These are phyloP conservation scores for Coemansia aciculifera DNA, from an alignment of 192 early-diverging fungal genomes.

Conservation along the genomic window DNA sequence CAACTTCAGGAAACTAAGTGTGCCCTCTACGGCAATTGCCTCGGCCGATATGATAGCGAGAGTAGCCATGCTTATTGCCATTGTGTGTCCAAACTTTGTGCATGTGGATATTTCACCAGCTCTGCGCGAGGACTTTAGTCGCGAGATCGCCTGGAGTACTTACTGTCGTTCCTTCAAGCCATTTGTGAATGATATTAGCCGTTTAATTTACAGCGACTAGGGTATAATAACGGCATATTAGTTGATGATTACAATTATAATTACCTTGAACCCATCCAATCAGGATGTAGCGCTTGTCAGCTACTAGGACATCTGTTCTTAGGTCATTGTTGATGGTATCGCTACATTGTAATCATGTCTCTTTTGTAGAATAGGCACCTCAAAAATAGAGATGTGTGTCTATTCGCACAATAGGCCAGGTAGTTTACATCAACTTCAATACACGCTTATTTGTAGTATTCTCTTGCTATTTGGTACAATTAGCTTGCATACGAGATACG, in stretches of 20 bases:
- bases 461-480: not conserved
- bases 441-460: not conserved
- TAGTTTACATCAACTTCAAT: not conserved
- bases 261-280: not conserved
- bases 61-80: not conserved
- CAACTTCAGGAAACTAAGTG: not conserved
- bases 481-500: not conserved
- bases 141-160: too few relatives aligned
- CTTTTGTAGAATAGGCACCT: not conserved
- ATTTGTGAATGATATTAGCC: too few relatives aligned
- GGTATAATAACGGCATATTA: not conserved
- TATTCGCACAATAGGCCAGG: not conserved
- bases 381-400: not conserved
- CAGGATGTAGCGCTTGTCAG: not conserved
- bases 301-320: too few relatives aligned
- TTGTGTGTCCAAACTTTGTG: not conserved
- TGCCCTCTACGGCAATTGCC: not conserved
- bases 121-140: too few relatives aligned
- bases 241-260: not conserved
- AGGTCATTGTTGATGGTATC: too few relatives aligned
- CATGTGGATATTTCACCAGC: not conserved
- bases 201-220: too few relatives aligned
- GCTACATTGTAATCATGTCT: not conserved
- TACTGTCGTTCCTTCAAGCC: too few relatives aligned
- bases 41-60: not conserved